phyloP scores from a whole-genome alignment of 2,329 filamentous ascomycete species.

The Botryosphaeria dothidea region DNA sequence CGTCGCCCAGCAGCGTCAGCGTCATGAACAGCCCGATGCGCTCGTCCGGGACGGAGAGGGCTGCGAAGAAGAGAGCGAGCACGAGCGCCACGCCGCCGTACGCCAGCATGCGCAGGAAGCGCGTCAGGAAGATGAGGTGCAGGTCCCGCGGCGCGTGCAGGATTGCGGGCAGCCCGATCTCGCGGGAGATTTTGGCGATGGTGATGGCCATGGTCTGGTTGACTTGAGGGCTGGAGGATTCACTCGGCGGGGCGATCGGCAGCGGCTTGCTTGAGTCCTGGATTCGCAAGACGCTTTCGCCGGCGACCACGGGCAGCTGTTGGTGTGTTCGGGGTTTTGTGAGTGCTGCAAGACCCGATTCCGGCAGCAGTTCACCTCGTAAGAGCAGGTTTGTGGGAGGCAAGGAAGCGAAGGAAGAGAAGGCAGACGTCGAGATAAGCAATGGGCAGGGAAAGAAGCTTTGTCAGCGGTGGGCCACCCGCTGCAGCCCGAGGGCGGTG shows the following conservation, averaged over 20 bases:
- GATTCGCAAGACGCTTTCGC: too few relatives aligned
- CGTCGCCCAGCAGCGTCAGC: constrained; percentile 41
- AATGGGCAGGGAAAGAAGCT: too few relatives aligned
- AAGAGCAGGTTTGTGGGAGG: too few relatives aligned
- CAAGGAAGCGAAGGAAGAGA: background rate
- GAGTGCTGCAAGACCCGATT: background rate
- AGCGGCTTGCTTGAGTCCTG: background rate
- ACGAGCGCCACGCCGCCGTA: constrained; percentile 40
- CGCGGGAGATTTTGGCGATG: background rate
- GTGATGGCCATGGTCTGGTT: background rate
- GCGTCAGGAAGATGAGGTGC: constrained; percentile 38
- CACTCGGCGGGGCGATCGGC: background rate
- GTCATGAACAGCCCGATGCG: constrained; percentile 44
- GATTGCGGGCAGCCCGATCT: constrained; percentile 33
- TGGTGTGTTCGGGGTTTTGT: too few relatives aligned
- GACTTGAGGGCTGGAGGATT: background rate
- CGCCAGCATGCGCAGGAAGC: constrained; percentile 38
- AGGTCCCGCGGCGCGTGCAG: constrained; percentile 37
- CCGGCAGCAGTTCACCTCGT: background rate
- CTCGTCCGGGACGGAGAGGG: constrained; percentile 36
- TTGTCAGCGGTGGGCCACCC: background rate
- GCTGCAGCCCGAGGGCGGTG: background rate
- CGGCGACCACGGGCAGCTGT: background rate
- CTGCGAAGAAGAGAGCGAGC: constrained; percentile 38
- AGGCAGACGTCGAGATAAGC: background rate